A percentile compares a stretch with the other conserved stretches of the same genome.
Conservation (phyloP, 768 basidiomycete genomes). For the Solioccasus polychromus region DNA sequence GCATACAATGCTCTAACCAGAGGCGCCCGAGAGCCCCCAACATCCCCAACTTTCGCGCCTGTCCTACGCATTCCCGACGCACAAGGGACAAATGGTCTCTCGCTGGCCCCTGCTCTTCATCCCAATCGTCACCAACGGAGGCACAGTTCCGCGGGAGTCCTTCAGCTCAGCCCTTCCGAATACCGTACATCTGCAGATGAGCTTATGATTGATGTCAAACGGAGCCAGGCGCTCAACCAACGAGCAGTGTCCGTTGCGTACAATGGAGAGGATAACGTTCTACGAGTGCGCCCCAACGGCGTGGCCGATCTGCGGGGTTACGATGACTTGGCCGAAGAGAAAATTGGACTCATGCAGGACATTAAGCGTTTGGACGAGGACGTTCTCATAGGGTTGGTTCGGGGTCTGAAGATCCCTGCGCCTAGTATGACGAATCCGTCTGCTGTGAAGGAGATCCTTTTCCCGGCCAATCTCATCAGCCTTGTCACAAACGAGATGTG, state of each 20-base stretch:
- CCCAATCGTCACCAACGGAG: constrained; percentile 70
- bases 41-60: constrained; percentile 86
- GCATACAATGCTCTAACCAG: constrained; percentile 85
- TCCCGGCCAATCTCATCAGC: constrained; percentile 98
- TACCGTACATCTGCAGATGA: constrained; percentile 77
- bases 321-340: constrained; percentile 93
- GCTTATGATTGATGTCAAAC: constrained; percentile 69
- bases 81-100: constrained; percentile 40
- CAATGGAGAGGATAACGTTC: constrained; percentile 73
- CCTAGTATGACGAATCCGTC: constrained; percentile 89
- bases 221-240: constrained; percentile 66
- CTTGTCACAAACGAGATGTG: constrained; percentile 99
- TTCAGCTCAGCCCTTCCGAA: constrained; percentile 55
- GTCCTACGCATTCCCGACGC: constrained; percentile 58
- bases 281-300: constrained; percentile 64
- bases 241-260: constrained; percentile 88
- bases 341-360: constrained; percentile 91
- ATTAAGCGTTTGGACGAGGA: constrained; percentile 90
- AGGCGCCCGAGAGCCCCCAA: constrained; percentile 67
- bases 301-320: constrained; percentile 69
- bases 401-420: constrained; percentile 88
- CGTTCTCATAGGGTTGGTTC: constrained; percentile 84
- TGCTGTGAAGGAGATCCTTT: constrained; percentile 95
- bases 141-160: constrained; percentile 84
- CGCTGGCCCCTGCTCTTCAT: constrained; percentile 34